A percentile compares a stretch with the other conserved stretches of the same genome.
Evolutionary conservation across 257 asterid species (phyloP).

Genomic region (Ballota nigra): DNA sequence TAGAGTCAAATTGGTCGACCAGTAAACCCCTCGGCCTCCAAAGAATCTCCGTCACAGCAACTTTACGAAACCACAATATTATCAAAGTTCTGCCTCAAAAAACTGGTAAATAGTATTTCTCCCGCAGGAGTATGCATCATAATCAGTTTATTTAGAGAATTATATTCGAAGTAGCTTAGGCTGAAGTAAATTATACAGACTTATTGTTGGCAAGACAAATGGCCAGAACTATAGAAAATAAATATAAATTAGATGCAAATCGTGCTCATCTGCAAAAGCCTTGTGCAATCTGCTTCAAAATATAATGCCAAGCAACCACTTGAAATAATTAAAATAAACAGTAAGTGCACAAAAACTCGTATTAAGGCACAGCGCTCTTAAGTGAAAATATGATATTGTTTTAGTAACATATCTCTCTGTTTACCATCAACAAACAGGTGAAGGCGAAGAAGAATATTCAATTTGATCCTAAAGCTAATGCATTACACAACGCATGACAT

Average conservation of each 20-base stretch:
- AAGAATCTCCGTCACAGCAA: constrained; percentile 86
- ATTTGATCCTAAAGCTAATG: not conserved
- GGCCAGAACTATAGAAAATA: not conserved
- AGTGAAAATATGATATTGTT: not conserved
- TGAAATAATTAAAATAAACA: not conserved
- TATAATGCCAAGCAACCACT: not conserved
- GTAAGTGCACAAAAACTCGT: not conserved
- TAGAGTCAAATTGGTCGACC: constrained; percentile 91
- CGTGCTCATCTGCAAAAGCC: not conserved
- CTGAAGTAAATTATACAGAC: not conserved
- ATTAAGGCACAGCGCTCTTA: not conserved
- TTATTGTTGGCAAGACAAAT: not conserved
- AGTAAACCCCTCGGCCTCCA: constrained; percentile 97
- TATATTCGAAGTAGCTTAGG: not conserved
- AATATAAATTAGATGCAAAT: not conserved
- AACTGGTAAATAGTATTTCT: not conserved
- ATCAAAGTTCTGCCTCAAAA: constrained; percentile 20
- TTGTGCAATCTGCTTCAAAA: not conserved
- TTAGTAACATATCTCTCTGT: not conserved
- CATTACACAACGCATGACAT: not conserved
- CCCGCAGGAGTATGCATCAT: not conserved
- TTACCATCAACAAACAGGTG: not conserved
- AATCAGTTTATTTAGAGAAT: not conserved
- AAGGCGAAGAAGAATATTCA: not conserved
- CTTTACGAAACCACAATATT: constrained; percentile 43